phyloP scores from a whole-genome alignment of 1,284 basidiomycete species.

The Afroboletus lepidellus region DNA sequence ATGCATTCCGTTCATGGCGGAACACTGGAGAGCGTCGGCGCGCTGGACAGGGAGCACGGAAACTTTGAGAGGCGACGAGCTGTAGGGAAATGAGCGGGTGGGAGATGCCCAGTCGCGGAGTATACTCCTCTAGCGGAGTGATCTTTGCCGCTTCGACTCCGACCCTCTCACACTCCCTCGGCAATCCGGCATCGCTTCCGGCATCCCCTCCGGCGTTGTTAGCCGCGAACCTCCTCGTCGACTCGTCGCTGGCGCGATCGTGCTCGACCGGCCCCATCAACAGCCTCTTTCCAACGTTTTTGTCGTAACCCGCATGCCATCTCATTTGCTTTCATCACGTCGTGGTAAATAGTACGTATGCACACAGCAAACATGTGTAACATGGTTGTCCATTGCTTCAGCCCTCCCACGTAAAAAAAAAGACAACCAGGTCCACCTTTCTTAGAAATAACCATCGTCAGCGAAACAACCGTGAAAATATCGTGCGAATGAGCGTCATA shows the following conservation, averaged over 20 bases:
- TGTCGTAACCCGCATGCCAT: background rate
- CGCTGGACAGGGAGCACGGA: slow-evolving; percentile 6
- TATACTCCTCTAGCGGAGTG: slow-evolving; percentile 28
- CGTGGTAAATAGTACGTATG: slow-evolving; percentile 21
- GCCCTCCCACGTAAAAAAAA: slow-evolving; percentile 23
- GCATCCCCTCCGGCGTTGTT: slow-evolving; percentile 20
- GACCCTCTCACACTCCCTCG: slow-evolving; percentile 18
- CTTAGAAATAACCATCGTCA: background rate
- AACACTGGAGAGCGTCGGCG: slow-evolving; percentile 14
- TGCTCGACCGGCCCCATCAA: background rate
- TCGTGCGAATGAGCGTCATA: slow-evolving; percentile 10
- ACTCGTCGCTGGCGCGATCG: background rate
- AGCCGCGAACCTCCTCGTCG: slow-evolving; percentile 30
- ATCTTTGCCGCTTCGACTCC: slow-evolving; percentile 24
- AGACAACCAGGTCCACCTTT: background rate
- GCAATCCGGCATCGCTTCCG: slow-evolving; percentile 29
- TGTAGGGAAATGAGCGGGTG: slow-evolving; percentile 29
- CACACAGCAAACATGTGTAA: slow-evolving; percentile 6
- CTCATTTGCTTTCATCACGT: slow-evolving; percentile 2
- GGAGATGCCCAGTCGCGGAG: slow-evolving; percentile 35
- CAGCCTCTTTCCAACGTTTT: background rate
- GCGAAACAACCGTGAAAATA: slow-evolving; percentile 15
- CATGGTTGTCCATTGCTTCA: slow-evolving; percentile 16
- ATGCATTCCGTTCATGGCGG: slow-evolving; percentile 46
- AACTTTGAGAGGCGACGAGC: slow-evolving; percentile 21